A percentile compares a stretch with the other conserved stretches of the same genome.
Evolutionary conservation across 768 basidiomycete genomes (phyloP).

Genomic region (Phaeotremella skinneri): DNA sequence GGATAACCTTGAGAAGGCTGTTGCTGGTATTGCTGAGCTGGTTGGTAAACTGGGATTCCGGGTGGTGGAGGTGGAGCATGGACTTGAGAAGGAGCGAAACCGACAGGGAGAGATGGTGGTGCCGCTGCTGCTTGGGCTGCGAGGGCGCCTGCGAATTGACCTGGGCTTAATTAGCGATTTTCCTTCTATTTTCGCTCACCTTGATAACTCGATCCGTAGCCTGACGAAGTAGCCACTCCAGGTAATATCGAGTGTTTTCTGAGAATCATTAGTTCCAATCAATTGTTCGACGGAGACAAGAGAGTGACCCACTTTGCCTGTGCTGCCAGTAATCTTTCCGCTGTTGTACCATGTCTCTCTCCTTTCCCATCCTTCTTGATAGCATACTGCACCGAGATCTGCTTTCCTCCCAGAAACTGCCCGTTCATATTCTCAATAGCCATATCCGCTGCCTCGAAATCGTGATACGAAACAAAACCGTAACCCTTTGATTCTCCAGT

Average conservation of each 20-base stretch:
- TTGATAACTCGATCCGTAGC: slow-evolving; percentile 32
- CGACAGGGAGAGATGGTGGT: slow-evolving; percentile 21
- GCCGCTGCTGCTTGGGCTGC: slow-evolving; percentile 52
- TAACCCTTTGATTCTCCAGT: slow-evolving; percentile 90
- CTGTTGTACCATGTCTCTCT: slow-evolving; percentile 91
- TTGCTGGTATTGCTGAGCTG: slow-evolving; percentile 22
- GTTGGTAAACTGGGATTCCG: slow-evolving; percentile 49
- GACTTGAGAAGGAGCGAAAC: slow-evolving; percentile 20
- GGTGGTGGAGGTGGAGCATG: slow-evolving; percentile 41
- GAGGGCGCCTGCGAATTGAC: slow-evolving; percentile 88
- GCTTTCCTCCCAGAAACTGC: slow-evolving; percentile 98
- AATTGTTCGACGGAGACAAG: slow-evolving; percentile 56
- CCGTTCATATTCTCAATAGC: slow-evolving; percentile 96
- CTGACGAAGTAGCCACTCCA: slow-evolving; percentile 18
- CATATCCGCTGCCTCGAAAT: slow-evolving; percentile 95
- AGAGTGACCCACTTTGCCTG: slow-evolving; percentile 71
- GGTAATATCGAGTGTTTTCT: slow-evolving; percentile 60
- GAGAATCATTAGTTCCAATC: too few species aligned
- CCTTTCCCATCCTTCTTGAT: slow-evolving; percentile 99
- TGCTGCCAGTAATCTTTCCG: slow-evolving; percentile 91
- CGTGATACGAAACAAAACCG: slow-evolving; percentile 94
- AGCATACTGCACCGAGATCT: slow-evolving; percentile 93
- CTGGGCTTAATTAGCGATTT: slow-evolving; percentile 60
- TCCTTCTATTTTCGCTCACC: slow-evolving; percentile 21
- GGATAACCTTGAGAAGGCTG: slow-evolving; percentile 11